These are phyloP conservation scores for Aspergillus bertholletiae DNA, from an alignment of 495 filamentous ascomycete species.

Conservation along the genomic window DNA sequence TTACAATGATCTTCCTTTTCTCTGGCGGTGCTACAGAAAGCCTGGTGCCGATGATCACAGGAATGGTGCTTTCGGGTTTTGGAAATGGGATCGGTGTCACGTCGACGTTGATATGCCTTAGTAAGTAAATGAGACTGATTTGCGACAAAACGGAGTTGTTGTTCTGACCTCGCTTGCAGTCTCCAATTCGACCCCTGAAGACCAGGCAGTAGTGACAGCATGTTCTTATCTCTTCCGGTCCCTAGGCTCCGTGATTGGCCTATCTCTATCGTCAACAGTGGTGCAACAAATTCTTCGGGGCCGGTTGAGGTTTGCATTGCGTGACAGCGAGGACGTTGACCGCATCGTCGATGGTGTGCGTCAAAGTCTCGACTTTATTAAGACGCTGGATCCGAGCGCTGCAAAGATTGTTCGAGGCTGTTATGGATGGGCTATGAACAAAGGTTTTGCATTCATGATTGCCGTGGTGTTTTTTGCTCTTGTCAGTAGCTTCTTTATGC, in stretches of 20 bases:
- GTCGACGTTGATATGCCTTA: constrained; percentile 60
- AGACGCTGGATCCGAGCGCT: constrained; percentile 58
- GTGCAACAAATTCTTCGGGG: constrained; percentile 67
- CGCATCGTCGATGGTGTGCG: constrained; percentile 70
- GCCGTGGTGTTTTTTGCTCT: constrained; percentile 43
- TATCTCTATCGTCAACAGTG: constrained; percentile 67
- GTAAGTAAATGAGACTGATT: constrained; percentile 29
- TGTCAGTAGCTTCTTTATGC: constrained; percentile 43
- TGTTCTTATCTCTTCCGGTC: constrained; percentile 86
- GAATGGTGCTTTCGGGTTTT: constrained; percentile 53
- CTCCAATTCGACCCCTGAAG: constrained; percentile 62
- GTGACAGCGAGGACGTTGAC: constrained; percentile 57
- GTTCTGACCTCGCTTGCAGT: constrained; percentile 35
- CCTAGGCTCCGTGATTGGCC: constrained; percentile 71
- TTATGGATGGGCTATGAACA: constrained; percentile 56
- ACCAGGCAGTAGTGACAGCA: constrained; percentile 78
- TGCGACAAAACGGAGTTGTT: neutral
- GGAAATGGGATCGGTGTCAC: constrained; percentile 69
- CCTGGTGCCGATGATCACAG: constrained; percentile 49
- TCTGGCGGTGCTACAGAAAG: constrained; percentile 49
- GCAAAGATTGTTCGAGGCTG: constrained; percentile 62
- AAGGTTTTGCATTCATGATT: constrained; percentile 44
- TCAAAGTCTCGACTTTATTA: constrained; percentile 70
- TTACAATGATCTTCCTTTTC: constrained; percentile 54
- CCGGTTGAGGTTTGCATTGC: constrained; percentile 50